A percentile compares a stretch with the other conserved stretches of the same genome.
Evolutionary conservation across 2,329 filamentous ascomycete species (phyloP).

Genomic region (Monosporascus sp.): DNA sequence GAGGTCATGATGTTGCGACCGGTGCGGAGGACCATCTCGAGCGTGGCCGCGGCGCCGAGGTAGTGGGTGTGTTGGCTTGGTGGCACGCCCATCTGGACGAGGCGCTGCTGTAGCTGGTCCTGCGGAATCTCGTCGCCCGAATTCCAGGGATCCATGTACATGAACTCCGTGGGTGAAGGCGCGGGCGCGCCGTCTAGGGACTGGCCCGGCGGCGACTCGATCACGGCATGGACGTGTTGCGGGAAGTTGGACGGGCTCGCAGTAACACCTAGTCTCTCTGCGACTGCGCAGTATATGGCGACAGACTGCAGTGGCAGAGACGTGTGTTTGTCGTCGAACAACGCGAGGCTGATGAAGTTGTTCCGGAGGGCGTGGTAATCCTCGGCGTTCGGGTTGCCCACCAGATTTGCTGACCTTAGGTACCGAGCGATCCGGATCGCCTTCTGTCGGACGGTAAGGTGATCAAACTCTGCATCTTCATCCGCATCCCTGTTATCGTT

Average conservation of each 20-base stretch:
- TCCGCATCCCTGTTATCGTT: slow-evolving; percentile 39
- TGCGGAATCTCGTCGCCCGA: slow-evolving; percentile 4
- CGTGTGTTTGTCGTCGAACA: slow-evolving; percentile 43
- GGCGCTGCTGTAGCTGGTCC: slow-evolving; percentile 1
- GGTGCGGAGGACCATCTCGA: slow-evolving; percentile 56
- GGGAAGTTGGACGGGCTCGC: slow-evolving; percentile 62
- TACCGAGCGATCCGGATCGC: slow-evolving; percentile 49
- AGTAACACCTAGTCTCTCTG: slow-evolving; percentile 50
- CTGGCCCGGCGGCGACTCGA: slow-evolving; percentile 30
- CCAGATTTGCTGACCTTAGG: slow-evolving; percentile 46
- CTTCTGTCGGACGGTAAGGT: slow-evolving; percentile 41
- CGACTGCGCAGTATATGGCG: slow-evolving; percentile 62
- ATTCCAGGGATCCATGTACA: slow-evolving; percentile 52
- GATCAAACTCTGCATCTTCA: slow-evolving; percentile 37
- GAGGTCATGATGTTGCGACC: slow-evolving; percentile 61
- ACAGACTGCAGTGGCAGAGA: slow-evolving; percentile 60
- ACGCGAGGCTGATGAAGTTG: slow-evolving; percentile 58
- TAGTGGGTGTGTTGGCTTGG: slow-evolving; percentile 23
- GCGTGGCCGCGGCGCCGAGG: slow-evolving; percentile 44
- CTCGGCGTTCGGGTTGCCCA: slow-evolving; percentile 34
- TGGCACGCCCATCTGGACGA: slow-evolving; percentile 1
- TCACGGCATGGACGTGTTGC: slow-evolving; percentile 61
- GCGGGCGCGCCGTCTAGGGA: slow-evolving; percentile 23
- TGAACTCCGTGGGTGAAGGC: slow-evolving; percentile 27
- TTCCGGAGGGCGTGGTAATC: slow-evolving; percentile 60